Evolutionary conservation across 768 basidiomycete genomes (phyloP), one percentile per base, ranked within the genome.

Genomic region (Hysterangium stoloniferum): DNA sequence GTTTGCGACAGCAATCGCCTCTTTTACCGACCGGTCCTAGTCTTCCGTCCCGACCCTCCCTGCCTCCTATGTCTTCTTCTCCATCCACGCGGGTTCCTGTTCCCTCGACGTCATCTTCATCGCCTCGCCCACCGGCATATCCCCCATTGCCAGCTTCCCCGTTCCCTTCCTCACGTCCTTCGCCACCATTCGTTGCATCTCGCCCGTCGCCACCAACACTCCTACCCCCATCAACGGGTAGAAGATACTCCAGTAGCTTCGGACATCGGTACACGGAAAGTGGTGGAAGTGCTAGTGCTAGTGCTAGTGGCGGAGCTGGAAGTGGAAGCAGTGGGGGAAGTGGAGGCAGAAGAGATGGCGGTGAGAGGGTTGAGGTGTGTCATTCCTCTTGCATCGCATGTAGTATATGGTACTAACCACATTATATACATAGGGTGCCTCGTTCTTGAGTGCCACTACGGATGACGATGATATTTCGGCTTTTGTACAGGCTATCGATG

Each of bases 391-490:
- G 27, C 27, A 20, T 22, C 29, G 22, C 42, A 7, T 44, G 42
- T 27, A 24, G 12, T 24, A n/a, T n/a, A n/a, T n/a, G n/a, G n/a
- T n/a, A n/a, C n/a, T n/a, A n/a, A n/a, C n/a, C n/a, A n/a, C n/a
- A n/a, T n/a, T n/a, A 9, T 35, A 13, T 31, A 28, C 48, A 35
- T 53, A 69, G 67, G 64, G 61, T 35, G 61, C 77, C 6, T 73
- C 74, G 4, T 76, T 70, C 59, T 62, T 79, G 49, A 71, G 71
- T 45, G 64, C 68, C 1, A 67, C 69, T 38, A 76, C 77, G 5
- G 83, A 88, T 54, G 83, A 88, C 57, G 85, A 86, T 56, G 86
- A 87, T 45, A 79, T 89, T 25, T 86, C 85, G 4, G 69, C 75
- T 11, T 89, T 88, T 57, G 82, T 89, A 35, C 80, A 83, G 59